Base-by-base conservation (phyloP, 768 basidiomycete genomes). In the Tephrocybe rancida region DNA sequence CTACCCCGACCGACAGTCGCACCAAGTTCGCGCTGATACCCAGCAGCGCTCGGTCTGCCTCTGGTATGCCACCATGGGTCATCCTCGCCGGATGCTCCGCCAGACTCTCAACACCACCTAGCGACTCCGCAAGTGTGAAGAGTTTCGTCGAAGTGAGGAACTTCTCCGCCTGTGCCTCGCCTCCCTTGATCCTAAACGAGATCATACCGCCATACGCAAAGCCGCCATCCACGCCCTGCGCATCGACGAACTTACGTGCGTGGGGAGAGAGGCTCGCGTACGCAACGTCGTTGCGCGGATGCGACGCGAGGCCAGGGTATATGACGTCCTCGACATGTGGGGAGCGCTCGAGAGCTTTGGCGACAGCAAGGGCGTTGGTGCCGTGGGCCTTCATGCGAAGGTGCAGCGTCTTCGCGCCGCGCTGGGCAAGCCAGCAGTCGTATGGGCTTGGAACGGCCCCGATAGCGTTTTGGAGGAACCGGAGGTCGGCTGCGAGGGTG, bases 141-240 rank as follows among this genome's bases (percentile, higher is more conserved):
- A 95, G 65, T 24, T 81, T 69, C 3, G 85, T 77, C 0, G 80
- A 67, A 0, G 81, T 82, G 51, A 95, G 66, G 73, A 97, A 95
- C 54, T 62, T 73, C 46, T 87, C 80, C 2, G 90, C 87, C 57
- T 81, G 77, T 42, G 55, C 63, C 25, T 71, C 67, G 1, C 84
- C 79, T 1, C 84, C 90, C 73, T 42, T 84, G 72, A 76, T 85
- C 76, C 56, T 86, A 81, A 82, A 93, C 75, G 87, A 84, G 48
- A 98, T 80, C 87, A 98, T 94, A 5, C 96, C 95, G 8, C 91
- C 88, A 65, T 86, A 94, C 0, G 95, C 94, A 73, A 98, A 90
- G 0, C 89, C 92, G 1, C 70, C 73, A 9, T 61, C 65, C 37
- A 60, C 46, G 29, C 24, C 80, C 77, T 30, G 60, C 16, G 56